Conservation (phyloP, 345 rosid species). For the Pistacia integerrima region DNA sequence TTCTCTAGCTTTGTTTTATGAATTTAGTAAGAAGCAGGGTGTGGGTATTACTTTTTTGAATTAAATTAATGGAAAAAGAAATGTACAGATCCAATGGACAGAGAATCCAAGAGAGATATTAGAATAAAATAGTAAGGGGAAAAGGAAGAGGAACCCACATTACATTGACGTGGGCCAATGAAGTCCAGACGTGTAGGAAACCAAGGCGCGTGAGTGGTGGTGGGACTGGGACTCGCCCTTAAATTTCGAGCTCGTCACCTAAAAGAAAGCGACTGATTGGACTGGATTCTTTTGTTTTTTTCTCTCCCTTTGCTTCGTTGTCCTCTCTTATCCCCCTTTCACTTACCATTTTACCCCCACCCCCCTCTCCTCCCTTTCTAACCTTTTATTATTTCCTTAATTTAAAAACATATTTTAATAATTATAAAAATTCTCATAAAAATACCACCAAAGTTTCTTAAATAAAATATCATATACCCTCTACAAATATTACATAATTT, state of each 20-base stretch:
- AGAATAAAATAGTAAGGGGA: not conserved
- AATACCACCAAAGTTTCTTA: no score
- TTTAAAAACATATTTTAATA: no score
- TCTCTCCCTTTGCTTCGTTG: constrained; percentile 18
- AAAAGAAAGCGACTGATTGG: constrained; percentile 34
- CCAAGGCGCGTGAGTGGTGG: constrained; percentile 18
- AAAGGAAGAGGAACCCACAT: not conserved
- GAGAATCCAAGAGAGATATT: constrained; percentile 11
- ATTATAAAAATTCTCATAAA: no score
- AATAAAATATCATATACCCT: no score
- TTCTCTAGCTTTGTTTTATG: no score
- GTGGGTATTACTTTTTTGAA: not conserved
- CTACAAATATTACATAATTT: no score
- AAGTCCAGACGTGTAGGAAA: constrained; percentile 18
- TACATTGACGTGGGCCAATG: constrained; percentile 31
- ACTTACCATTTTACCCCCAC: constrained; percentile 20
- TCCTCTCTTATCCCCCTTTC: constrained; percentile 9
- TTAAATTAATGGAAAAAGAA: not conserved
- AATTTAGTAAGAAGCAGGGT: no score
- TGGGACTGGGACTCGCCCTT: constrained; percentile 17
- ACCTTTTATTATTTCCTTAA: not conserved
- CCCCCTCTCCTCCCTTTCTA: not conserved
- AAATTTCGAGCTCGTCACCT: constrained; percentile 20
- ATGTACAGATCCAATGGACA: not conserved
- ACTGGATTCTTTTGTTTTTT: constrained; percentile 24